Evolutionary conservation across 306 rosid species (phyloP).

Genomic region (Dryas alaskensis): DNA sequence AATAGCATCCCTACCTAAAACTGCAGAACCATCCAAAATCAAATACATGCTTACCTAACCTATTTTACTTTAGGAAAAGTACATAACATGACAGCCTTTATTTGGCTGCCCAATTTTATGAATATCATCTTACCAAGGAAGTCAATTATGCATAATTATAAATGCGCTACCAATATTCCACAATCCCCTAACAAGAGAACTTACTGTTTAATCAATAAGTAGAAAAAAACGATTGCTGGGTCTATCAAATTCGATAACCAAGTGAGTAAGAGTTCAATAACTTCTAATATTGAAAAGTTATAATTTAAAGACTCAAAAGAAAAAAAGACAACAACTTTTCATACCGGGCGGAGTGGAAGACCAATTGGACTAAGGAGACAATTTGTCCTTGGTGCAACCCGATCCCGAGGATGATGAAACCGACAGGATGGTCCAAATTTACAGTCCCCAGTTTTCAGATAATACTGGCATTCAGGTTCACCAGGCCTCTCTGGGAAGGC

Average conservation of each 20-base stretch:
- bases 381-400: constrained; percentile 37
- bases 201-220: neutral
- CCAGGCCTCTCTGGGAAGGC: constrained; percentile 85
- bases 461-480: constrained; percentile 76
- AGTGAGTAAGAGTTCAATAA: neutral
- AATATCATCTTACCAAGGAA: neutral
- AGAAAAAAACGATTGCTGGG: neutral
- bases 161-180: neutral
- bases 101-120: neutral
- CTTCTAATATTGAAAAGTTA: neutral
- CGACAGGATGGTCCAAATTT: constrained; percentile 81
- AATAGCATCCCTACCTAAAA: neutral
- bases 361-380: constrained; percentile 67
- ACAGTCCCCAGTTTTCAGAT: constrained; percentile 82
- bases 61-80: neutral
- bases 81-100: neutral
- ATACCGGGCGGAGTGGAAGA: constrained; percentile 83
- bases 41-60: neutral
- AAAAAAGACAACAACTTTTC: constrained; percentile 6
- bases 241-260: neutral
- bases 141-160: neutral
- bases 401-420: constrained; percentile 76
- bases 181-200: neutral
- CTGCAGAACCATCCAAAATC: neutral
- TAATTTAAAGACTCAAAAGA: neutral